Evolutionary conservation across 2,329 filamentous ascomycete genomes (phyloP), one percentile per base, ranked within the genome.

Genomic region (Chaetomiaceae sp.): DNA sequence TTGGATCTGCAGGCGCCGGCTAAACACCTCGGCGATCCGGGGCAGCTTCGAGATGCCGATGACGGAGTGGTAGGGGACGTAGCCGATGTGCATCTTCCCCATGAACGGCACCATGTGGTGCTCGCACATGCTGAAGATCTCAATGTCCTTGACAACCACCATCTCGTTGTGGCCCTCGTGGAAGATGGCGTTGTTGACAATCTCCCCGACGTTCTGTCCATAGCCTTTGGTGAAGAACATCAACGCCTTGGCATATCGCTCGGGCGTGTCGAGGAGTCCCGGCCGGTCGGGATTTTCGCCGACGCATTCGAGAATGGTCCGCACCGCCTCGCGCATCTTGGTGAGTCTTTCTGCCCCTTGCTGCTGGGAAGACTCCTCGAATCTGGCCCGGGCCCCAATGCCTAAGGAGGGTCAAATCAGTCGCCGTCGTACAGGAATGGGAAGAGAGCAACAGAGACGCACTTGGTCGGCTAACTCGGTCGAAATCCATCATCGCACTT

Each of bases 11-110:
- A 99, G 78, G 52, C 94, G 80, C 48, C 92, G 86, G 45, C 88
- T 86, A 73, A 96, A 99, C 89, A 99, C 94, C 66, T 99, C 91
- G 49, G 92, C 94, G 61, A 99, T 91, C 57, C 94, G 86, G 18
- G 92, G 91, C 45, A 99, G 81, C 70, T 99, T 99, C 25, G 91
- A 96, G 47, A 99, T 85, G 41, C 94, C 94, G 58, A 99, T 90
- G 47, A 99, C 91, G 53, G 90, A 84, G 67, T 90, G 82, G 65
- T 86, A 84, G 27, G 94, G 94, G 59, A 99, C 96, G 71, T 99
- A 99, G 53, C 91, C 94, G 64, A 99, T 96, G 73, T 97, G 94
- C 89, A 97, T 96, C 89, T 96, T 97, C 64, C 94, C 94, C 2
- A 82, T 92, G 65, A 99, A 99, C 0, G 94, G 94, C 9, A 97